Conservation (phyloP, 495 filamentous ascomycete genomes). For the Hyaloscypha bicolor region DNA sequence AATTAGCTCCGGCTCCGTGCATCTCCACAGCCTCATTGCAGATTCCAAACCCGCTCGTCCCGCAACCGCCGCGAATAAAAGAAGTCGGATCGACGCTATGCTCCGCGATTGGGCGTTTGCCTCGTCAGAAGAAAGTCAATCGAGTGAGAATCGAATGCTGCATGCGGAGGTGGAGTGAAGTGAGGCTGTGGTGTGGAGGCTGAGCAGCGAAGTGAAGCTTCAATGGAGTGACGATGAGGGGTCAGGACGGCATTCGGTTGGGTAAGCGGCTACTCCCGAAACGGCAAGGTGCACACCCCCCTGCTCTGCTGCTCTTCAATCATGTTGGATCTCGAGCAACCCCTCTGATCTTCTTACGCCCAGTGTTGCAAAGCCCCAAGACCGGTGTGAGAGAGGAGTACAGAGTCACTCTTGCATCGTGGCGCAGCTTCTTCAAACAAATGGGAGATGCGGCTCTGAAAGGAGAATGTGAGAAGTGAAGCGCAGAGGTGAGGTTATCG, state of each 20-base stretch:
- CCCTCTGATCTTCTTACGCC: too few relatives aligned
- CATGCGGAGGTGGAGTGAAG: neutral
- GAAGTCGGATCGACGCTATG: neutral
- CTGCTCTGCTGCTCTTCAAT: too few relatives aligned
- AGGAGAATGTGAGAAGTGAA: neutral
- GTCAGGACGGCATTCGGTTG: neutral
- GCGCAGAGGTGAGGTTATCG: too few relatives aligned
- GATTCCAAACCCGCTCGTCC: neutral
- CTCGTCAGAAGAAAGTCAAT: neutral
- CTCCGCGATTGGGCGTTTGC: neutral
- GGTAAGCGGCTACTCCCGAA: neutral
- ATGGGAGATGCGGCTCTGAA: neutral
- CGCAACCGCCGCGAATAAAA: neutral
- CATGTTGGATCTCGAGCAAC: too few relatives aligned
- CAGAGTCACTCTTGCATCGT: too few relatives aligned
- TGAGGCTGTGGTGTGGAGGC: neutral
- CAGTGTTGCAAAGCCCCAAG: too few relatives aligned
- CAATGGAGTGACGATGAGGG: neutral
- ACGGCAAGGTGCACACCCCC: neutral
- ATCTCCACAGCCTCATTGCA: neutral
- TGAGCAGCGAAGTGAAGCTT: neutral
- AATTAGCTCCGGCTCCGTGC: neutral
- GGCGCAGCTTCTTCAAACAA: too few relatives aligned
- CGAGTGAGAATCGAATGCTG: neutral
- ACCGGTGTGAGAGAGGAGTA: too few relatives aligned